Conservation (phyloP, 129 eudicot genomes). For the Silybum marianum region DNA sequence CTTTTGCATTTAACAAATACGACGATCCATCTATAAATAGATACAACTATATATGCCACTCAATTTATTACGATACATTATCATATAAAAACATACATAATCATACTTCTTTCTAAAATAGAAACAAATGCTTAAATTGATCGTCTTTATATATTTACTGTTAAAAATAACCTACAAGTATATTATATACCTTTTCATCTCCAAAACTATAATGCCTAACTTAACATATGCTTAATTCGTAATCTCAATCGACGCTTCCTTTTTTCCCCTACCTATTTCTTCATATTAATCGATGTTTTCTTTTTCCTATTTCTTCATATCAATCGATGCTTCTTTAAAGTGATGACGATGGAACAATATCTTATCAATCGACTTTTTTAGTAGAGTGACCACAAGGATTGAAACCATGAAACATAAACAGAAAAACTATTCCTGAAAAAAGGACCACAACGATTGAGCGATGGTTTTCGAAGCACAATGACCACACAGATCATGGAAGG, state of each 20-base stretch:
- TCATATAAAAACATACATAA: background rate
- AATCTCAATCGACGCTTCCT: background rate
- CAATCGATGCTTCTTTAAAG: background rate
- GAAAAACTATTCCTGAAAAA: background rate
- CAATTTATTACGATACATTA: background rate
- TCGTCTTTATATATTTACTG: too few relatives aligned
- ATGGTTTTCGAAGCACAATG: background rate
- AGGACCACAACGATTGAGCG: background rate
- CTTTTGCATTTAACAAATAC: background rate
- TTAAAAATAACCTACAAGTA: background rate
- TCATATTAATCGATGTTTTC: background rate
- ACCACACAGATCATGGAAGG: background rate
- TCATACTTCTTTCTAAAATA: background rate
- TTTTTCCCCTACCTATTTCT: background rate
- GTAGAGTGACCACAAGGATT: background rate
- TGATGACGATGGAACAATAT: background rate
- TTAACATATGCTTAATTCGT: background rate
- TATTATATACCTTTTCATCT: background rate
- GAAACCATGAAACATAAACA: background rate
- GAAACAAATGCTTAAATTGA: background rate
- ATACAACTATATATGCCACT: background rate
- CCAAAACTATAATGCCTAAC: background rate
- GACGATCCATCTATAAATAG: background rate
- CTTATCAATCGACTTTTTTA: background rate
- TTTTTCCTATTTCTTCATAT: too few relatives aligned